phyloP scores from a whole-genome alignment of 176 grass and related monocot species.

The Tuctoria greenei region DNA sequence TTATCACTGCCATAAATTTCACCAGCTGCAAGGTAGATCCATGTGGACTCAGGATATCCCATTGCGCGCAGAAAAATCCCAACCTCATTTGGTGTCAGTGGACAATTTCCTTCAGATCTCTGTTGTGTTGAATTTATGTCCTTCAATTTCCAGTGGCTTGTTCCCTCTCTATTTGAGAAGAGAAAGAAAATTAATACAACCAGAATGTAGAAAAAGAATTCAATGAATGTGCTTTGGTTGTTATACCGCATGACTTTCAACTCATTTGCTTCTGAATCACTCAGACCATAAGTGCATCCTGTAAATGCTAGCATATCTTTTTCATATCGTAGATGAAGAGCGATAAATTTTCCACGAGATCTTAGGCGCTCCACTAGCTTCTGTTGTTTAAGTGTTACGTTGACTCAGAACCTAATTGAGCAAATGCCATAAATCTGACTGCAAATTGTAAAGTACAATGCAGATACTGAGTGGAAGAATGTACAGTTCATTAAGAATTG shows the following conservation, averaged over 20 bases:
- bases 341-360: slow-evolving; percentile 70
- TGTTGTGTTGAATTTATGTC: slow-evolving; percentile 88
- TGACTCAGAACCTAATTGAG: slow-evolving; percentile 87
- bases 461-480: slow-evolving; percentile 27
- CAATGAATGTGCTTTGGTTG: not conserved
- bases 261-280: slow-evolving; percentile 69
- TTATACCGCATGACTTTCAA: slow-evolving; percentile 73
- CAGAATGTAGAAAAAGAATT: slow-evolving; percentile 16
- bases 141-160: slow-evolving; percentile 96
- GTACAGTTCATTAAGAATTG: slow-evolving; percentile 25
- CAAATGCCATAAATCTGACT: slow-evolving; percentile 49
- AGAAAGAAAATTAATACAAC: slow-evolving; percentile 29
- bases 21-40: slow-evolving; percentile 91
- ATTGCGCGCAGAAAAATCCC: slow-evolving; percentile 74
- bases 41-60: slow-evolving; percentile 79
- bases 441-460: slow-evolving; percentile 37
- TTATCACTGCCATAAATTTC: slow-evolving; percentile 95
- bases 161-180: slow-evolving; percentile 61
- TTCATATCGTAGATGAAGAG: slow-evolving; percentile 95
- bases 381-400: slow-evolving; percentile 81
- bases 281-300: slow-evolving; percentile 72
- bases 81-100: slow-evolving; percentile 79
- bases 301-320: slow-evolving; percentile 99
- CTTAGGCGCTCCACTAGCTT: slow-evolving; percentile 86
- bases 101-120: slow-evolving; percentile 75